Base-by-base conservation (phyloP, 1,284 basidiomycete genomes). In the Sanguinoderma infundibulare region DNA sequence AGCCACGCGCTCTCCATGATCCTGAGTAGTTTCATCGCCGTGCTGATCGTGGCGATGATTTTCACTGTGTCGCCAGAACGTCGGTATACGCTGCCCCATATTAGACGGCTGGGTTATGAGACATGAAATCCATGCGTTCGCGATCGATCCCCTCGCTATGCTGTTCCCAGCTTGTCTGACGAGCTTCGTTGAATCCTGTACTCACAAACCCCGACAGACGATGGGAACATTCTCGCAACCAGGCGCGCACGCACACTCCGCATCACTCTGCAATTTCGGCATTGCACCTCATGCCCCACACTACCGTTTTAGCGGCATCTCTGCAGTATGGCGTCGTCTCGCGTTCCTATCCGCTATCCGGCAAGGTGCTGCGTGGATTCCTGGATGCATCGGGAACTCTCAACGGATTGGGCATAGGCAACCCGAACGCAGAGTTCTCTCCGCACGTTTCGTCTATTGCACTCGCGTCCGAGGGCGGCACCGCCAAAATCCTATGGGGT, bases 401-500 rank as follows among this genome's bases (percentile, higher is more conserved):
- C 22, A 81, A 81, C 49, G 89, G 88, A 1, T 69, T 87, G 12
- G 89, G 88, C 0, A 83, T 86, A 56, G 90, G 90, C 5, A 92
- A 94, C 67, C 91, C 90, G 1, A 92, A 94, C 67, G 83, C 84
- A 20, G 91, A 94, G 67, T 90, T 93, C 66, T 82, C 84, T 7
- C 89, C 90, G 5, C 82, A 91, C 59, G 82, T 92, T 10, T 83
- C 86, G 15, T 74, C 80, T 0, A 87, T 87, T 62, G 74, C 79
- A 2, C 75, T 91, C 30, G 72, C 82, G 10, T 86, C 87, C 0
- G 84, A 87, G 49, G 87, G 90, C 1, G 85, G 86, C 22, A 89
- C 89, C 0, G 90, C 85, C 8, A 84, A 84, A 57, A 81, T 93
- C 28, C 77, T 86, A 7, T 95, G 94, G 94, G 94, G 92, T 1